A percentile compares a stretch with the other conserved stretches of the same genome.
Evolutionary conservation across 1,284 basidiomycete species (phyloP).

Genomic region (Rhodotorula sp.): DNA sequence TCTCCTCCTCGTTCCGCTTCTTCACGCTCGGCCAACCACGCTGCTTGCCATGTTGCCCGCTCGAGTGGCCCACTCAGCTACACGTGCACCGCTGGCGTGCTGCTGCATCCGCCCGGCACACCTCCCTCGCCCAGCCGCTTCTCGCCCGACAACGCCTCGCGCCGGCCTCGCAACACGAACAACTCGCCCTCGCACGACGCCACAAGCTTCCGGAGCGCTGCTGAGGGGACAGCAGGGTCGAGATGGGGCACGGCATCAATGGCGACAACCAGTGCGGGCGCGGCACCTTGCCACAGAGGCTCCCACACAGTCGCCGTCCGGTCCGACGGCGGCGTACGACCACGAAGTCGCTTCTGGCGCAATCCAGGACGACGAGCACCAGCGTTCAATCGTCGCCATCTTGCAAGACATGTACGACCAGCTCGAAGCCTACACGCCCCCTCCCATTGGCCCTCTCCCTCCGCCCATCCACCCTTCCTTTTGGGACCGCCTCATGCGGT

Average conservation of each 20-base stretch:
- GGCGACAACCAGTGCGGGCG: no score
- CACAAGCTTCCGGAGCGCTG: no score
- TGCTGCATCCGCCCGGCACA: not conserved
- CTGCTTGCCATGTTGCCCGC: not conserved
- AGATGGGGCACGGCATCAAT: no score
- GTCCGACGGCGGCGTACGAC: conserved; percentile 69
- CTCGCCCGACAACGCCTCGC: not conserved
- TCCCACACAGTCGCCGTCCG: not conserved
- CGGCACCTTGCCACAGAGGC: no score
- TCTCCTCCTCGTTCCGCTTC: not conserved
- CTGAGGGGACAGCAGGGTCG: no score
- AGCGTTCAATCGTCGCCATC: conserved; percentile 75
- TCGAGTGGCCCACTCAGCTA: not conserved
- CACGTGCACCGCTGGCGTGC: not conserved
- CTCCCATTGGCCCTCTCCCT: conserved; percentile 52
- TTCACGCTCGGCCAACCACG: not conserved
- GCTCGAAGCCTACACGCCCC: conserved; percentile 69
- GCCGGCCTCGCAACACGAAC: not conserved
- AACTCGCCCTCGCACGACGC: not conserved
- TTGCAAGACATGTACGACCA: conserved; percentile 77
- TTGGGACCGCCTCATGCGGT: conserved; percentile 49
- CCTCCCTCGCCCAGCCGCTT: not conserved
- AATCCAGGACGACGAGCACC: conserved; percentile 75
- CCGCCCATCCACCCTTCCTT: conserved; percentile 25
- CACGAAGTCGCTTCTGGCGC: conserved; percentile 68